Percentiles rank a stretch among this genome's conserved stretches.
Conservation (phyloP, 345 rosid genomes). For the Pistacia integerrima region DNA sequence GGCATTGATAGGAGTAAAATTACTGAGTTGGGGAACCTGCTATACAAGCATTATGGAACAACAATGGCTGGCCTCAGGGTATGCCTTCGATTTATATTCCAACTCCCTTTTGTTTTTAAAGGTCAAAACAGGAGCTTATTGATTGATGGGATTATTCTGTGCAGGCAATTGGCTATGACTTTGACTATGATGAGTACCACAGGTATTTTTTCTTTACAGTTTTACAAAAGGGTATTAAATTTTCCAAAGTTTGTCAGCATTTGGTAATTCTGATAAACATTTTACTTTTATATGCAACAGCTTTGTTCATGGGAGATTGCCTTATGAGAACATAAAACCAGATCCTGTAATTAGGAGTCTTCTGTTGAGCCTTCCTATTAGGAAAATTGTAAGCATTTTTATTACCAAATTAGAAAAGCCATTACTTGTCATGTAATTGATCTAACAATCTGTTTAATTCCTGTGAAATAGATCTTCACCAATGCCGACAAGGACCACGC, state of each 20-base stretch:
- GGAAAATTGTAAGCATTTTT: constrained; percentile 71
- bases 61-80: constrained; percentile 99
- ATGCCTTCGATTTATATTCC: constrained; percentile 11
- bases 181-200: constrained; percentile 93
- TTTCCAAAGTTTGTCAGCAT: constrained; percentile 2
- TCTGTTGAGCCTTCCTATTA: constrained; percentile 68
- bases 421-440: not conserved
- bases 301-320: constrained; percentile 89
- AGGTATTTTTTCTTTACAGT: constrained; percentile 32
- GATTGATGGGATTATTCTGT: constrained; percentile 13
- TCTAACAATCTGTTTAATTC: constrained; percentile 10
- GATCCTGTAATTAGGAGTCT: constrained; percentile 82
- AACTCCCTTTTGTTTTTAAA: not conserved
- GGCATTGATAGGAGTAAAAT: constrained; percentile 70
- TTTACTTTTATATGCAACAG: constrained; percentile 28
- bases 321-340: constrained; percentile 84
- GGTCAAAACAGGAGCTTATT: not conserved
- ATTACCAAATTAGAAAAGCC: not conserved
- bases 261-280: not conserved
- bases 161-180: constrained; percentile 93
- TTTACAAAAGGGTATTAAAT: not conserved
- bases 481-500: constrained; percentile 87
- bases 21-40: constrained; percentile 60
- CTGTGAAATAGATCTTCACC: constrained; percentile 68
- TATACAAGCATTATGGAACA: constrained; percentile 93